Evolutionary conservation across 805 yeast genomes (phyloP), one percentile per base, ranked within the genome.

Genomic region (Hanseniaspora clermontiae): DNA sequence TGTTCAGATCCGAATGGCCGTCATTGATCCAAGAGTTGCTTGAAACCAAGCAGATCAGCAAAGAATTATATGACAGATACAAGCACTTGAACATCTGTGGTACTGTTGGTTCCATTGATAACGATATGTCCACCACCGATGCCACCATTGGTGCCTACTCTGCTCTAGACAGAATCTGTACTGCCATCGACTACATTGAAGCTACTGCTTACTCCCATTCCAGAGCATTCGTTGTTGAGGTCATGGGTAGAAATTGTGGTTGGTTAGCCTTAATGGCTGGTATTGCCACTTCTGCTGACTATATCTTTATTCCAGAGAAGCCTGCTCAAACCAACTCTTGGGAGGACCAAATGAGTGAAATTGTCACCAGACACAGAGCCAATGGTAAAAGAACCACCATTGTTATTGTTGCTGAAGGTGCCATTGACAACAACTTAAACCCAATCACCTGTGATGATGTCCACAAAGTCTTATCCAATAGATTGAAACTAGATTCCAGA

Each of bases 221-320:
- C 14, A 81, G 98, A 66, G 98, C 98, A 8, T 93, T 93, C 69
- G 96, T 93, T 46, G 86, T 93, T 59, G 98, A 93, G 70, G 98
- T 93, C 43, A 93, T 93, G 98, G 98, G 98, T 60, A 82, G 98
- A 67, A 97, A 93, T 70, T 93, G 98, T 76, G 98, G 98, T 60
- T 93, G 98, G 98, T 78, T 93, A 64, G 97, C 95, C 1, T 74
- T 93, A 63, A 90, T 89, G 93, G 95, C 98, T 4, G 98, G 97
- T 66, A 83, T 91, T 60, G 89, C 97, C 46, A 87, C 97, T 32
- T 86, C 93, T 64, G 97, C 98, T 2, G 98, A 93, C 72, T 89
- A 81, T 68, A 84, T 89, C 58, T 83, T 93, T 64, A 85, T 93
- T 61, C 98, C 98, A 37, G 98, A 93, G 73, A 82, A 83, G 70